Conservation (phyloP, 2,329 filamentous ascomycete species). For the Stromatinia cepivora region DNA sequence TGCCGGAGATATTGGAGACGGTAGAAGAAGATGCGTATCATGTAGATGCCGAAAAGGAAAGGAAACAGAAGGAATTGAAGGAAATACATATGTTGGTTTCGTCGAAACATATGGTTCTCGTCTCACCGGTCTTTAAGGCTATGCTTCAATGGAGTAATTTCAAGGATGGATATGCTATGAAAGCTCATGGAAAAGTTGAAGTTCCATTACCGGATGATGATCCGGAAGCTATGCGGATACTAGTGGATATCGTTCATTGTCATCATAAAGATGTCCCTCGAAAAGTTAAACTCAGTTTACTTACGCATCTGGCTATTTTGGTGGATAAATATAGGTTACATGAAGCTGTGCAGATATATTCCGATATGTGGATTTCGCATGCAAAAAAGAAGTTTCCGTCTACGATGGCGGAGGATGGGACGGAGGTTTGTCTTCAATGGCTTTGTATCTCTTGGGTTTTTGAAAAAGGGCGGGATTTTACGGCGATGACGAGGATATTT, state of each 20-base stretch:
- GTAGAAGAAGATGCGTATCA: neutral
- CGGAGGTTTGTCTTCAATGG: slow-evolving; percentile 14
- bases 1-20: neutral
- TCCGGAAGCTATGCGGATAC: slow-evolving; percentile 37
- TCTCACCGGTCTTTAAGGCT: slow-evolving; percentile 37
- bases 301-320: slow-evolving; percentile 38
- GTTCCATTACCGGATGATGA: slow-evolving; percentile 40
- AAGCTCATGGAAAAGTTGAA: slow-evolving; percentile 27
- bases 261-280: slow-evolving; percentile 32
- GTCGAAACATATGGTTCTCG: slow-evolving; percentile 32
- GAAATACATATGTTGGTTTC: slow-evolving; percentile 31
- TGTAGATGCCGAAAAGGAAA: neutral
- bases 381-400: slow-evolving; percentile 1
- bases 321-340: slow-evolving; percentile 37
- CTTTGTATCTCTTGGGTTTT: slow-evolving; percentile 23
- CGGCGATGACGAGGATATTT: slow-evolving; percentile 11
- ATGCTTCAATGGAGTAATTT: slow-evolving; percentile 35
- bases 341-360: slow-evolving; percentile 25
- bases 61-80: neutral
- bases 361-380: slow-evolving; percentile 22
- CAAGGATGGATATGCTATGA: slow-evolving; percentile 30
- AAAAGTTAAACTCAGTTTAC: slow-evolving; percentile 32
- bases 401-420: neutral
- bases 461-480: neutral
- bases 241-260: slow-evolving; percentile 42